phyloP scores from a whole-genome alignment of 2,329 filamentous ascomycete genomes.

The Hymenoscyphus fraxineus region DNA sequence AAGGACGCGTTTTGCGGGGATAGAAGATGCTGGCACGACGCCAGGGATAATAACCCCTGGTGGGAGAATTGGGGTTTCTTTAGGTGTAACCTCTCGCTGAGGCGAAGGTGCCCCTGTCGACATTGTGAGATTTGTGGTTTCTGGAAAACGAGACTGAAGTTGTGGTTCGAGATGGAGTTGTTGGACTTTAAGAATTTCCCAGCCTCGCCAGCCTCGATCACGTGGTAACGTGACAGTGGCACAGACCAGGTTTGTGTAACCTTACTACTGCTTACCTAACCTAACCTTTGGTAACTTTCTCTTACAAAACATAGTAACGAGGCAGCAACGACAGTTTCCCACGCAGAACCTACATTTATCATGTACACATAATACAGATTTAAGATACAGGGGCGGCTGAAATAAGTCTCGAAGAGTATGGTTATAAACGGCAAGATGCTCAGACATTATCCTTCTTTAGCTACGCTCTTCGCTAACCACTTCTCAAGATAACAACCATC shows the following conservation, averaged over 20 bases:
- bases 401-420: too few species aligned
- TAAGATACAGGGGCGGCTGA: too few species aligned
- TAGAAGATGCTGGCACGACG: slow-evolving; percentile 36
- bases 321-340: too few species aligned
- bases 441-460: too few species aligned
- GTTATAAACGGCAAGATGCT: too few species aligned
- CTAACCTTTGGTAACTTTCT: too few species aligned
- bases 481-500: too few species aligned
- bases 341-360: too few species aligned
- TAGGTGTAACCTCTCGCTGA: slow-evolving; percentile 36
- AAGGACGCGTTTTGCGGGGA: slow-evolving; percentile 62
- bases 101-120: slow-evolving; percentile 38
- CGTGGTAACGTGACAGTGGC: not conserved
- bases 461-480: too few species aligned
- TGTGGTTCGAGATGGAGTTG: not conserved
- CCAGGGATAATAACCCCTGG: slow-evolving; percentile 34
- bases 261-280: too few species aligned
- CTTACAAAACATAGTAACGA: too few species aligned
- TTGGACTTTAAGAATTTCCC: not conserved
- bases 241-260: not conserved
- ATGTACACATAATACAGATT: too few species aligned
- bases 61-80: slow-evolving; percentile 39
- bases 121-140: slow-evolving; percentile 9
- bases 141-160: not conserved
- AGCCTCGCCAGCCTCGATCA: not conserved